Evolutionary conservation across 176 grass and related monocot genomes (phyloP).

Genomic region (Avena atlantica): DNA sequence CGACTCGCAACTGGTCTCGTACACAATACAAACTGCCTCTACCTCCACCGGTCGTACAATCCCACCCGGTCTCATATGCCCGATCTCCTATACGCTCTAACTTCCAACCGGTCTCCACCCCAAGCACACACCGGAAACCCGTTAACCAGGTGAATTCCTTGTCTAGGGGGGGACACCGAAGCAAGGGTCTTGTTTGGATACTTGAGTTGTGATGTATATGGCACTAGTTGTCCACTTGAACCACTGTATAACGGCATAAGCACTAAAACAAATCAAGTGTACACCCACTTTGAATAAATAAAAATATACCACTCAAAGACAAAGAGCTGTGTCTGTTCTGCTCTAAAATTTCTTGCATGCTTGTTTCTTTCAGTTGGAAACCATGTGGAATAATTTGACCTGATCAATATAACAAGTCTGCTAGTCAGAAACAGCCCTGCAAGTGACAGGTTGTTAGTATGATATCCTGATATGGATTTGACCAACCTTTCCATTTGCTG

Average conservation of each 20-base stretch:
- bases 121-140: too few species aligned
- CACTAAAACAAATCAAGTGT: neutral
- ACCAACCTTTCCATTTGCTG: neutral
- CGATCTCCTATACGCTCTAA: too few species aligned
- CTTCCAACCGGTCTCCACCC: too few species aligned
- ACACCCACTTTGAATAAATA: neutral
- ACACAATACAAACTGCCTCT: too few species aligned
- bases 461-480: neutral
- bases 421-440: neutral
- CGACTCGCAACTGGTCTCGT: too few species aligned
- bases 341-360: neutral
- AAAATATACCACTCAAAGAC: neutral
- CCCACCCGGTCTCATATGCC: too few species aligned
- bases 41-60: too few species aligned
- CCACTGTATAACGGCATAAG: neutral
- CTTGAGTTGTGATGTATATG: neutral
- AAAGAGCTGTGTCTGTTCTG: neutral
- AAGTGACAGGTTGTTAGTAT: neutral
- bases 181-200: neutral
- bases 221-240: neutral
- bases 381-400: neutral
- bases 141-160: too few species aligned
- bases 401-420: neutral
- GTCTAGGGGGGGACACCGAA: too few species aligned
- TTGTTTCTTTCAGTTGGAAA: neutral